Percentiles rank a stretch among this genome's conserved stretches.
Evolutionary conservation across 2,329 filamentous ascomycete genomes (phyloP).

Genomic region (Setomelanomma holmii): DNA sequence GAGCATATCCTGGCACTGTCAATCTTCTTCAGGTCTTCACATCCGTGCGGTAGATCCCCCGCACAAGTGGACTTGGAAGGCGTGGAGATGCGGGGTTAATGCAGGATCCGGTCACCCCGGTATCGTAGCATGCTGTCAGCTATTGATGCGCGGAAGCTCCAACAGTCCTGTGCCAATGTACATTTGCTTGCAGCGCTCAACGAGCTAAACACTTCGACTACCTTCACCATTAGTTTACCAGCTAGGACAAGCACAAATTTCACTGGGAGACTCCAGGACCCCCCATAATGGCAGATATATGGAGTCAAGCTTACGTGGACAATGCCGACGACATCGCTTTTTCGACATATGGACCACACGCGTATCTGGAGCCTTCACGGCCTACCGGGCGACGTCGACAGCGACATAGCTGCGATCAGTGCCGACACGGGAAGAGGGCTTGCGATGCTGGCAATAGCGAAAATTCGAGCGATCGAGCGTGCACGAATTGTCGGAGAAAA

Average conservation of each 20-base stretch:
- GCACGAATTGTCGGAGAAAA: constrained; percentile 52
- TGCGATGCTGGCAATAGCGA: constrained; percentile 49
- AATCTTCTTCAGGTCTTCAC: neutral
- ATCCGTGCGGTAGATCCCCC: constrained; percentile 11
- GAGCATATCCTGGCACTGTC: too few relatives aligned
- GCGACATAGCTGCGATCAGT: constrained; percentile 53
- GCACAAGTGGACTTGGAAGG: constrained; percentile 7
- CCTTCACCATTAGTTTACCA: too few relatives aligned
- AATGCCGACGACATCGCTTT: neutral
- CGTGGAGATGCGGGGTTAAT: constrained; percentile 13
- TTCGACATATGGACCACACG: neutral
- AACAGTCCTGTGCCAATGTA: too few relatives aligned
- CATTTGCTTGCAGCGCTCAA: too few relatives aligned
- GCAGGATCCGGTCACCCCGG: neutral
- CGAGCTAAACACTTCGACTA: too few relatives aligned
- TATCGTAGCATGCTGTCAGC: too few relatives aligned
- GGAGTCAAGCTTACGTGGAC: neutral
- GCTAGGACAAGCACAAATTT: too few relatives aligned
- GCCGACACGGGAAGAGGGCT: constrained; percentile 53
- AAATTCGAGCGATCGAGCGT: constrained; percentile 33
- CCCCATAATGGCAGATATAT: too few relatives aligned
- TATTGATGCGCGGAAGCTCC: too few relatives aligned
- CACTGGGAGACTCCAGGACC: too few relatives aligned
- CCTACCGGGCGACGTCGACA: constrained; percentile 8
- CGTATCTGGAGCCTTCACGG: neutral